Conservation (phyloP, 805 yeast species). For the Zygoascus tannicola region DNA sequence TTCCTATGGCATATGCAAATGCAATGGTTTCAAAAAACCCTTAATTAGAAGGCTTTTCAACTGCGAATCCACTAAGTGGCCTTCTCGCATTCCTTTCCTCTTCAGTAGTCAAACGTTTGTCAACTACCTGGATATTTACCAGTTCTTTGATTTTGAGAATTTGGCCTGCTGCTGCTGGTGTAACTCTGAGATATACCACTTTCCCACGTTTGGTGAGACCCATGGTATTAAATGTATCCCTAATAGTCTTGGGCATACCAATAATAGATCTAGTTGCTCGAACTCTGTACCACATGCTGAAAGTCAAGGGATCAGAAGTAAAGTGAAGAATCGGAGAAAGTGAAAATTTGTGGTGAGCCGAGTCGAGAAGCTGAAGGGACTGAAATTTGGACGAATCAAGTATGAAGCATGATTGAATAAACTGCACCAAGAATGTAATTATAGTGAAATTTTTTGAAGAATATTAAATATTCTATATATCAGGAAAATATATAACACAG, state of each 20-base stretch:
- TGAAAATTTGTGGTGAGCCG: slow-evolving; percentile 1
- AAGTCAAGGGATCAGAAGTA: too few relatives aligned
- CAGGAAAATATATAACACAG: too few relatives aligned
- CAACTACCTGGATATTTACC: slow-evolving; percentile 69
- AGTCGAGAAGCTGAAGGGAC: too few relatives aligned
- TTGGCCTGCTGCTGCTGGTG: slow-evolving; percentile 79
- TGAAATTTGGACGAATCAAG: too few relatives aligned
- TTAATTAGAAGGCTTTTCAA: too few relatives aligned
- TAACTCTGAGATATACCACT: slow-evolving; percentile 59
- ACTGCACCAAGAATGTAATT: too few relatives aligned
- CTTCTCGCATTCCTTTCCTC: slow-evolving; percentile 32
- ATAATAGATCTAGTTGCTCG: slow-evolving; percentile 75
- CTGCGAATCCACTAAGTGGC: slow-evolving; percentile 26
- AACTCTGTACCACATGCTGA: slow-evolving; percentile 44
- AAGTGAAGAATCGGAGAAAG: neutral
- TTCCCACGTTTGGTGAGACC: slow-evolving; percentile 73
- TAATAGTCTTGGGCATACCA: slow-evolving; percentile 64
- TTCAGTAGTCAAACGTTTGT: slow-evolving; percentile 39
- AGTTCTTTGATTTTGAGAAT: slow-evolving; percentile 76
- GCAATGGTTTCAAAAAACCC: neutral
- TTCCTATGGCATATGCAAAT: neutral
- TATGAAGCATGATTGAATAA: too few relatives aligned
- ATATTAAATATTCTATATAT: too few relatives aligned
- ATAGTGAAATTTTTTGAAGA: too few relatives aligned
- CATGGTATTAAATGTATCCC: slow-evolving; percentile 55